Percentiles rank a stretch among this genome's conserved stretches.
These are phyloP conservation scores for Rhynchospora pubera DNA, from an alignment of 176 grass and related monocot genomes.

Conservation along the genomic window DNA sequence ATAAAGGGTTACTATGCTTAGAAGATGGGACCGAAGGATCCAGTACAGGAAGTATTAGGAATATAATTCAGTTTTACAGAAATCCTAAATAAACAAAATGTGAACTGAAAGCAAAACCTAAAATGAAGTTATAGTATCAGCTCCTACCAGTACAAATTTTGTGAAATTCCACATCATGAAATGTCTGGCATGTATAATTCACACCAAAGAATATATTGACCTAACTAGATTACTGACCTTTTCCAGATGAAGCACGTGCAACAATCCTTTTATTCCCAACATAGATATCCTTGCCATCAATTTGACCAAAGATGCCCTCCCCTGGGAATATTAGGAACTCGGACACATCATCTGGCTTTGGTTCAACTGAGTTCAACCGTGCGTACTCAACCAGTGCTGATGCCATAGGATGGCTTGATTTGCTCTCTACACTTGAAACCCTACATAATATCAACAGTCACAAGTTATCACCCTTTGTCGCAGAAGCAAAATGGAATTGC, in stretches of 20 bases:
- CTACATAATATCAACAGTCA: constrained; percentile 31
- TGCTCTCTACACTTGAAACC: constrained; percentile 92
- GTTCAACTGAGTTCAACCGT: constrained; percentile 52
- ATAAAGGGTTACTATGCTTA: neutral
- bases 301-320: constrained; percentile 81
- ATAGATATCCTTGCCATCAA: constrained; percentile 55
- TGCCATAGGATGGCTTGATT: constrained; percentile 98
- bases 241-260: constrained; percentile 52
- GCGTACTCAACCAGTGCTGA: constrained; percentile 65
- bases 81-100: neutral
- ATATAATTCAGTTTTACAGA: neutral
- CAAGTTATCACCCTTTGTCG: neutral
- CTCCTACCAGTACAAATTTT: neutral
- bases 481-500: neutral
- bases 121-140: neutral
- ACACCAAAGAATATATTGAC: neutral
- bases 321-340: constrained; percentile 71
- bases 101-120: neutral
- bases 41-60: neutral
- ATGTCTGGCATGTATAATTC: neutral
- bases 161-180: neutral
- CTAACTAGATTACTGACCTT: constrained; percentile 43
- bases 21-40: neutral
- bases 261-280: constrained; percentile 85
- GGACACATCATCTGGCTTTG: constrained; percentile 63